phyloP scores from a whole-genome alignment of 305 asterid genomes.

The Stenogyne calaminthoides region DNA sequence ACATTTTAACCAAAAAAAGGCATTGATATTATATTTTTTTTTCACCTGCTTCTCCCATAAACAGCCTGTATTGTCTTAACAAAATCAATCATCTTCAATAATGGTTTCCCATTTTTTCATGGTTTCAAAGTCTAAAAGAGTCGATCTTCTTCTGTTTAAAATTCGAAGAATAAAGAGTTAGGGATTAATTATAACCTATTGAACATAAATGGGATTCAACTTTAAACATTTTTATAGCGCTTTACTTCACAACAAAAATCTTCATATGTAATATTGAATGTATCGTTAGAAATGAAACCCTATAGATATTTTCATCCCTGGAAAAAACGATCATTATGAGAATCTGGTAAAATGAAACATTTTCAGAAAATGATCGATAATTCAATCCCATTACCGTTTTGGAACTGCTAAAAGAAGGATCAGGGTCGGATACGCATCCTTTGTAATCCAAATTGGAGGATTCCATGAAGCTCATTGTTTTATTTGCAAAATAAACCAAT shows the following conservation, averaged over 20 bases:
- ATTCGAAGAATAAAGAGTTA: constrained; percentile 72
- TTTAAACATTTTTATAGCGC: constrained; percentile 31
- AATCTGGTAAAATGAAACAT: not conserved
- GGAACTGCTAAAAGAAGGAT: constrained; percentile 50
- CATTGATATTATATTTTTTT: not conserved
- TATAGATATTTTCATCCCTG: constrained; percentile 59
- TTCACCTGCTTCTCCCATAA: constrained; percentile 15
- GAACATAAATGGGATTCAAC: constrained; percentile 38
- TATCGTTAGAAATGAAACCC: constrained; percentile 34
- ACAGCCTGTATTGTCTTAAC: constrained; percentile 24
- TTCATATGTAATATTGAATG: constrained; percentile 44
- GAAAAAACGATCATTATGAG: constrained; percentile 6
- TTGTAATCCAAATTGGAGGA: constrained; percentile 74
- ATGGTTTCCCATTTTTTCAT: constrained; percentile 43
- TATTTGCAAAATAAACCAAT: too few species aligned
- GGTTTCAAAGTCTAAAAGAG: constrained; percentile 35
- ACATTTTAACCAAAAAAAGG: constrained; percentile 11
- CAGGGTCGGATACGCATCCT: too few species aligned
- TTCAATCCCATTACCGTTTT: constrained; percentile 53
- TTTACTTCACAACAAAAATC: constrained; percentile 36
- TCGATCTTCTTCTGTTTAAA: constrained; percentile 77
- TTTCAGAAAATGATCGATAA: not conserved
- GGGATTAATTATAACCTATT: constrained; percentile 56
- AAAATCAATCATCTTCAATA: constrained; percentile 41
- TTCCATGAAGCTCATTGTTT: constrained; percentile 56